Evolutionary conservation across 306 rosid species (phyloP).

Genomic region (Delonix regia): DNA sequence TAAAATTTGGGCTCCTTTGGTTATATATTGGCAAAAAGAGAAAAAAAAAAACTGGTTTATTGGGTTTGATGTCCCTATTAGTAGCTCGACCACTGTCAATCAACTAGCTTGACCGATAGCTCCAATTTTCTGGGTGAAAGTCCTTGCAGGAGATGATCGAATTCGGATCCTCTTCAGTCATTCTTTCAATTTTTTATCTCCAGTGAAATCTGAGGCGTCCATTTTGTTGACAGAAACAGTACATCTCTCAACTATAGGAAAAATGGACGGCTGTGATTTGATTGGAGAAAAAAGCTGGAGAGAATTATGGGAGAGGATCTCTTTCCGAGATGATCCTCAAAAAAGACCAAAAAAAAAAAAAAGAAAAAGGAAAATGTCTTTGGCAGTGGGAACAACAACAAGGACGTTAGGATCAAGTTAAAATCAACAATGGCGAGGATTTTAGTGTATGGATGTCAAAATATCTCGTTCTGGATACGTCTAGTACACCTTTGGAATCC

Average conservation of each 20-base stretch:
- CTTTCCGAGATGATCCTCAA: neutral
- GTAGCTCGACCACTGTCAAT: neutral
- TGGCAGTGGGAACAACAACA: neutral
- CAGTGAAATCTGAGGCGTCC: no score
- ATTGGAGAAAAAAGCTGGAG: no score
- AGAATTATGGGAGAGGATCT: no score
- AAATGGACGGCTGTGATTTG: no score
- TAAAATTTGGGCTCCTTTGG: neutral
- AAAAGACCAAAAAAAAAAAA: no score
- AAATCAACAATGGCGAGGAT: neutral
- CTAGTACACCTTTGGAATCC: neutral
- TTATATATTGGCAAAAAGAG: neutral
- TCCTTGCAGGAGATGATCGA: neutral
- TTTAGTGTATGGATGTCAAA: neutral
- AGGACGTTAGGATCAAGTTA: neutral
- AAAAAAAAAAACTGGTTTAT: neutral
- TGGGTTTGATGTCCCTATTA: neutral
- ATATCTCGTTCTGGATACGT: neutral
- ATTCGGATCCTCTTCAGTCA: no score
- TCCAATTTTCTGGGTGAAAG: neutral
- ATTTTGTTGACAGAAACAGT: no score
- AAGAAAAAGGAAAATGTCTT: neutral
- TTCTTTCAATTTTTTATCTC: no score
- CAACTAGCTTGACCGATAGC: neutral
- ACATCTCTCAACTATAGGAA: no score